Conservation (phyloP, 108 stramenopile species). For the Conticribra guillardii region DNA sequence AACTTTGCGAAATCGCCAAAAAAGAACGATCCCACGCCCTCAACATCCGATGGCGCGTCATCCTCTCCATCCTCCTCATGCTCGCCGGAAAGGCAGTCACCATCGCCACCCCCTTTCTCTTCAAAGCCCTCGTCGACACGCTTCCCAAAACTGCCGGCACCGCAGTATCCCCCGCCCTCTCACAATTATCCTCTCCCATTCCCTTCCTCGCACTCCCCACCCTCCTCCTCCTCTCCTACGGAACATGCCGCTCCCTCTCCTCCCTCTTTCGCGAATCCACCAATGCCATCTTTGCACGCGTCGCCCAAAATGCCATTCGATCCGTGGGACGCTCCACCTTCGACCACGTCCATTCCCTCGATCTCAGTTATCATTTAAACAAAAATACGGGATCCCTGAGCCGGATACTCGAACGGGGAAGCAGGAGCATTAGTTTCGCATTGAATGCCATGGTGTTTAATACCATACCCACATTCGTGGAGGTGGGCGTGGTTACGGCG, state of each 20-base stretch:
- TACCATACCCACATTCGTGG: slow-evolving; percentile 91
- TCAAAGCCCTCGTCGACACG: slow-evolving; percentile 39
- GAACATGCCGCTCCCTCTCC: slow-evolving; percentile 19
- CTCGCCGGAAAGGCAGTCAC: slow-evolving; percentile 21
- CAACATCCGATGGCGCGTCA: slow-evolving; percentile 13
- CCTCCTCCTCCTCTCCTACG: slow-evolving; percentile 27
- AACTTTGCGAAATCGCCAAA: neutral
- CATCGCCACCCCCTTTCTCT: slow-evolving; percentile 33
- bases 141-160: slow-evolving; percentile 4
- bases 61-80: slow-evolving; percentile 19
- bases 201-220: slow-evolving; percentile 25
- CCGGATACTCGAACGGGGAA: slow-evolving; percentile 92
- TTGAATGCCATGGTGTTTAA: slow-evolving; percentile 98
- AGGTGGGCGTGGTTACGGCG: slow-evolving; percentile 90
- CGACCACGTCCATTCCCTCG: slow-evolving; percentile 90
- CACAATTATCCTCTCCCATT: slow-evolving; percentile 8
- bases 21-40: slow-evolving; percentile 15
- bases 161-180: neutral
- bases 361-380: slow-evolving; percentile 91
- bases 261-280: slow-evolving; percentile 30
- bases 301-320: slow-evolving; percentile 33
- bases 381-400: slow-evolving; percentile 90
- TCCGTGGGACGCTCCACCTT: slow-evolving; percentile 90
- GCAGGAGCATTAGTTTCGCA: slow-evolving; percentile 90
- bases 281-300: slow-evolving; percentile 28